Conservation (phyloP, 495 filamentous ascomycete species). For the Talaromyces liani region DNA sequence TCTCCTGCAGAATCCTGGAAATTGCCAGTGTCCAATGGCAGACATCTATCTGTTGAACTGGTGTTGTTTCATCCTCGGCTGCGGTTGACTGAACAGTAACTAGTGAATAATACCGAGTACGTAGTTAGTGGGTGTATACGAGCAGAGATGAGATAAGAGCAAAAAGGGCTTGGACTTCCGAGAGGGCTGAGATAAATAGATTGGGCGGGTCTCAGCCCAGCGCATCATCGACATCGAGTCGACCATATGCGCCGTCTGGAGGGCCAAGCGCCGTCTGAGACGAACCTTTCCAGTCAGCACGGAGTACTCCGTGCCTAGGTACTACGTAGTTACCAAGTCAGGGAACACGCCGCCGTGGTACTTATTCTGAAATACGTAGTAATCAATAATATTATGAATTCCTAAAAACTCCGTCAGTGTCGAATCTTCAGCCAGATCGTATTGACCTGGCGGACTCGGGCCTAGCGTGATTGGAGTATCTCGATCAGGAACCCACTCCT, state of each 20-base stretch:
- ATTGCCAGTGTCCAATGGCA: not conserved
- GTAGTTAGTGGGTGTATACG: not conserved
- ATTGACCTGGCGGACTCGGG: not conserved
- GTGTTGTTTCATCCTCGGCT: not conserved
- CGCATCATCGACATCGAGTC: slow-evolving; percentile 1
- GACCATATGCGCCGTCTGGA: not conserved
- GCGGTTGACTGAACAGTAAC: not conserved
- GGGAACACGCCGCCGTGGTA: no score
- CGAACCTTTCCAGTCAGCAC: not conserved
- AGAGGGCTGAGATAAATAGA: slow-evolving; percentile 1
- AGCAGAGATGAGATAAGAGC: not conserved
- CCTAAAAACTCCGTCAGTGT: no score
- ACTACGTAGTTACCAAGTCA: no score
- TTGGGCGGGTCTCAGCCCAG: not conserved
- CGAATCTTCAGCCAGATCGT: not conserved
- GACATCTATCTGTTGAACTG: not conserved
- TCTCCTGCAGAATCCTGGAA: not conserved
- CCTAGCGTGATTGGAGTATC: not conserved
- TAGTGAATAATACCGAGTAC: not conserved
- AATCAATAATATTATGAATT: no score
- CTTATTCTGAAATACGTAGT: no score
- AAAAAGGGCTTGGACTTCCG: not conserved
- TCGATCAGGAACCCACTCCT: not conserved
- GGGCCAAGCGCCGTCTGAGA: not conserved
- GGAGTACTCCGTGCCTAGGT: not conserved